Percentiles rank a stretch among this genome's conserved stretches.
phyloP scores from a whole-genome alignment of 2,329 filamentous ascomycete species.

The Rutstroemia sp. region DNA sequence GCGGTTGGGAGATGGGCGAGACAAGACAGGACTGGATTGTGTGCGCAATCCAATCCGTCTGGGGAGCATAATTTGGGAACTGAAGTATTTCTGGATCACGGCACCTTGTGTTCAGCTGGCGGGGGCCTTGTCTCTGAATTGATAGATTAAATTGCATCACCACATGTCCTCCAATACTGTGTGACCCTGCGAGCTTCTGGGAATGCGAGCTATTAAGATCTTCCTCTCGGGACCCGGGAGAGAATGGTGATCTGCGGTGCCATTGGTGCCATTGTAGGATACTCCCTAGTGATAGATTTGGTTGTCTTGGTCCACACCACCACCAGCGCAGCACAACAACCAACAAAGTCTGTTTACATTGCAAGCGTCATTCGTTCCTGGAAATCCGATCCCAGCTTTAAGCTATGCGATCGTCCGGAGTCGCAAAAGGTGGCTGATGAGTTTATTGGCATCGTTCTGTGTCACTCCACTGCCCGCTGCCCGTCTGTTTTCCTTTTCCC shows the following conservation, averaged over 20 bases:
- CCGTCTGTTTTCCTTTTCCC: background rate
- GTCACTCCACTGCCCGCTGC: background rate
- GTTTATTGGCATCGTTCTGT: background rate
- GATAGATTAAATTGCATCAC: background rate
- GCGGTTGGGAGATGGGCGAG: too few relatives aligned
- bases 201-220: background rate
- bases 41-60: background rate
- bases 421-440: background rate
- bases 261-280: constrained; percentile 4
- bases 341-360: background rate
- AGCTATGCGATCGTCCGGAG: background rate
- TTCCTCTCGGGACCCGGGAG: constrained; percentile 4
- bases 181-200: too few relatives aligned
- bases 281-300: background rate
- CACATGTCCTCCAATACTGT: background rate
- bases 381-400: background rate
- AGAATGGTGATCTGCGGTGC: constrained; percentile 7
- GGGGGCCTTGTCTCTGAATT: background rate
- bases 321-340: background rate
- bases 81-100: background rate
- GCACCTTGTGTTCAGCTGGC: background rate
- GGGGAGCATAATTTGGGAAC: background rate
- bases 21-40: background rate
- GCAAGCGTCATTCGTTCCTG: background rate
- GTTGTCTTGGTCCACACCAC: background rate